Conservation (phyloP, 176 grass and related monocot genomes). For the Lolium perenne region DNA sequence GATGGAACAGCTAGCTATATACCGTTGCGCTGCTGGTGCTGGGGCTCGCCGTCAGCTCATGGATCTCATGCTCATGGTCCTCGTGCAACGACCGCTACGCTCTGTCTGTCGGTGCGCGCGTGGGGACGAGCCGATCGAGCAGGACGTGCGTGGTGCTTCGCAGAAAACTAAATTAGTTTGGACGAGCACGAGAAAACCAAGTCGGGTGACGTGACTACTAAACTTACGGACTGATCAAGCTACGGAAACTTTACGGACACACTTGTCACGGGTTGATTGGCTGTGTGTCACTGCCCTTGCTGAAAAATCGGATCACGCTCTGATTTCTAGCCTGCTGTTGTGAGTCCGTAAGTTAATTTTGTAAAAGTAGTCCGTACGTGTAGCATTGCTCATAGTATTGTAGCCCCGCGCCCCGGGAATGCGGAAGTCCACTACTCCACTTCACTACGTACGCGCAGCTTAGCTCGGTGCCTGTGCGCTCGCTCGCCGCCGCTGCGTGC, state of each 20-base stretch:
- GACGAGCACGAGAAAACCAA: neutral
- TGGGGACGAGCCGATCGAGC: neutral
- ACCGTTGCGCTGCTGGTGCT: neutral
- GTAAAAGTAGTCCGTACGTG: no score
- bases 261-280: no score
- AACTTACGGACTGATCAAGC: no score
- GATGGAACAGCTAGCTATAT: constrained; percentile 23
- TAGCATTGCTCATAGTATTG: no score
- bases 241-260: no score
- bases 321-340: no score
- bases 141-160: constrained; percentile 24
- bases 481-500: neutral
- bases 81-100: constrained; percentile 24
- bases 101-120: constrained; percentile 40
- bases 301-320: no score
- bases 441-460: neutral
- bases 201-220: no score
- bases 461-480: no score
- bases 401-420: neutral
- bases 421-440: constrained; percentile 21
- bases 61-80: constrained; percentile 16
- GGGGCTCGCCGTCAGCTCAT: constrained; percentile 1
- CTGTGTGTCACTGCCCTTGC: no score
- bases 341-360: no score
- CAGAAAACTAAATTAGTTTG: constrained; percentile 1